Base-by-base conservation (phyloP, 2,329 filamentous ascomycete species). In the Curvularia sp. region DNA sequence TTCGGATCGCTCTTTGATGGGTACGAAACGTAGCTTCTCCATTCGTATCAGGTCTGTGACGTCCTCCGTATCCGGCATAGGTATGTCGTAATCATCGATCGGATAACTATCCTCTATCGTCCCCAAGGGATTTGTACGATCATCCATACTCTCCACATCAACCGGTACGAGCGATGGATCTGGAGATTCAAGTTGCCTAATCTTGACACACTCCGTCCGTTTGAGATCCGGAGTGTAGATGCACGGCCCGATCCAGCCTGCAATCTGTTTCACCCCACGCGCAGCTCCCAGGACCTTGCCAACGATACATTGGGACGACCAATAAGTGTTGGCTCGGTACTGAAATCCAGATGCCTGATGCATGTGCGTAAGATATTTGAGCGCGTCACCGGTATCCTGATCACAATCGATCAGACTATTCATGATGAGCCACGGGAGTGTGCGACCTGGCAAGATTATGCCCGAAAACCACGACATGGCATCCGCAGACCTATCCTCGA, bases 381-480 rank as follows among this genome's bases (percentile, higher is more conserved):
- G 83, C 7, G 86, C 80, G 60, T 89, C 85, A 5, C 86, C 87
- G 3, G 83, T 83, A 70, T 91, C 89, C 1, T 87, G 86, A 68
- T 92, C 89, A 66, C 90, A 86, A 72, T 92, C 90, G 63, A 92
- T 87, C 42, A 93, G 81, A 3, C 89, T 85, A 72, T 92, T 92
- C 88, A 93, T 92, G 45, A 91, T 86, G 36, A 92, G 83, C 77
- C 90, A 93, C 2, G 89, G 88, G 45, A 91, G 86, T 74, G 86
- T 83, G 74, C 85, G 82, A 10, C 90, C 90, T 8, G 90, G 90
- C 3, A 93, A 78, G 34, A 92, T 84, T 13, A 92, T 82, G 3
- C 89, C 89, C 36, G 87, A 90, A 69, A 92, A 92, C 79, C 90
- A 93, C 6, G 90, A 89, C 85, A 91, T 88, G 15, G 89, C 85